These are phyloP conservation scores for Trametopsis cervina DNA, from an alignment of 768 basidiomycete genomes.

Conservation along the genomic window DNA sequence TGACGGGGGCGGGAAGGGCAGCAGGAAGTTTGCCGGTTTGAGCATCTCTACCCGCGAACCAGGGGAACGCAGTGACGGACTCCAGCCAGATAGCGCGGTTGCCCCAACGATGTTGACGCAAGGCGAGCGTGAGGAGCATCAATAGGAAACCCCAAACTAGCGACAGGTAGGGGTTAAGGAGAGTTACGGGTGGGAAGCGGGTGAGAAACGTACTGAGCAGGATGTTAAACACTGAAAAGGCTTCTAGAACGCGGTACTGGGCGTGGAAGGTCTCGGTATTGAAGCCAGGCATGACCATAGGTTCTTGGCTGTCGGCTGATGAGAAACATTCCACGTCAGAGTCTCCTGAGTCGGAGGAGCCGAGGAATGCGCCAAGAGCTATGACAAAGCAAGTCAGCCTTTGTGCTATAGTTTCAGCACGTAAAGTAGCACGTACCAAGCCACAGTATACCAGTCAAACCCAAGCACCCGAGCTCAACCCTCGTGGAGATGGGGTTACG, in stretches of 20 bases:
- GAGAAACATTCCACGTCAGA: constrained; percentile 82
- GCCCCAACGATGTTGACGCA: constrained; percentile 37
- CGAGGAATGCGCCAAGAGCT: constrained; percentile 70
- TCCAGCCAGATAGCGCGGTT: constrained; percentile 55
- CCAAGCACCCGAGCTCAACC: constrained; percentile 66
- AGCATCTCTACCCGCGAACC: constrained; percentile 42
- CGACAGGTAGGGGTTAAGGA: too few relatives aligned
- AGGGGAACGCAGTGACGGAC: constrained; percentile 65
- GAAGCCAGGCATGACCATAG: constrained; percentile 60
- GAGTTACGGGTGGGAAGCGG: constrained; percentile 4
- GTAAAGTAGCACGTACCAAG: too few relatives aligned
- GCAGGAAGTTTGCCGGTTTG: constrained; percentile 33
- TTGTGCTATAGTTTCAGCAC: too few relatives aligned
- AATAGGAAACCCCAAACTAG: constrained; percentile 42
- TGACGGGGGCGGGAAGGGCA: constrained; percentile 38
- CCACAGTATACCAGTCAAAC: constrained; percentile 72
- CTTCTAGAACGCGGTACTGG: constrained; percentile 79
- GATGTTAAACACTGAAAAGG: constrained; percentile 75
- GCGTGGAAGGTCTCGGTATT: constrained; percentile 83
- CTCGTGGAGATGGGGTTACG: constrained; percentile 77
- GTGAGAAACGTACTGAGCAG: constrained; percentile 46
- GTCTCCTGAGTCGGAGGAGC: constrained; percentile 67
- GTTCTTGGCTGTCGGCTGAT: constrained; percentile 42
- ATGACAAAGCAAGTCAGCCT: too few relatives aligned
- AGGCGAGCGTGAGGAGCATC: constrained; percentile 36